These are phyloP conservation scores for Diaporthe aspalathi DNA, from an alignment of 2,329 filamentous ascomycete species.

Conservation along the genomic window DNA sequence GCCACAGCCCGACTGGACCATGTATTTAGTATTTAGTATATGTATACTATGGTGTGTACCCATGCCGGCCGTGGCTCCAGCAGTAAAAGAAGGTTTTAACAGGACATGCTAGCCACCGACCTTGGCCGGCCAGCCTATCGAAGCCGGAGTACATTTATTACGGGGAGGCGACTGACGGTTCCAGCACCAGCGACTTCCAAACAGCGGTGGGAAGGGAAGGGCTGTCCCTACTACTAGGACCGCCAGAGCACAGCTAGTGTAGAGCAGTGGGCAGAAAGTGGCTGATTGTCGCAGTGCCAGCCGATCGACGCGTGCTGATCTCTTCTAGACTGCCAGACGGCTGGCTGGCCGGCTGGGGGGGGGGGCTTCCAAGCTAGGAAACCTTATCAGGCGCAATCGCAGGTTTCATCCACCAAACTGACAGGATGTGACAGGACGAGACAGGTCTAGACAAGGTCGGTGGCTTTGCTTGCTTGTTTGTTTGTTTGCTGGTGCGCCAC, in stretches of 20 bases:
- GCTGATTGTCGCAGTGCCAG: constrained; percentile 24
- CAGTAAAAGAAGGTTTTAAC: constrained; percentile 11
- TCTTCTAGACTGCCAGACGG: background rate
- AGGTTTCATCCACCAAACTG: constrained; percentile 28
- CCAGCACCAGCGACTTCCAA: background rate
- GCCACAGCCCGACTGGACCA: background rate
- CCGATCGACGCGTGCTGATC: constrained; percentile 19
- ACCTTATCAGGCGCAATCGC: constrained; percentile 11
- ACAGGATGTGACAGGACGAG: constrained; percentile 22
- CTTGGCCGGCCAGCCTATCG: constrained; percentile 21
- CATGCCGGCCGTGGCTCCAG: background rate
- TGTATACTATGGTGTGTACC: background rate
- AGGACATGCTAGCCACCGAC: background rate
- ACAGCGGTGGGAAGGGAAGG: constrained; percentile 2
- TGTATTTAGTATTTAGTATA: background rate
- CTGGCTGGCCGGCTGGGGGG: too few species aligned
- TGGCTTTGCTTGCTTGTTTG: background rate
- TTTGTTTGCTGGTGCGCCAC: too few species aligned
- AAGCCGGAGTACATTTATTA: too few species aligned
- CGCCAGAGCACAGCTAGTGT: background rate
- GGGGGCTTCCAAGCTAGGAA: constrained; percentile 3
- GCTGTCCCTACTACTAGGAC: too few species aligned
- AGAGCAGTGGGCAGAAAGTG: constrained; percentile 6
- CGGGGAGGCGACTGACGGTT: constrained; percentile 26
- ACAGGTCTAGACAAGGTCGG: background rate